Evolutionary conservation across 768 basidiomycete species (phyloP), one percentile per base, ranked within the genome.

Genomic region (Mrakia gelida): DNA sequence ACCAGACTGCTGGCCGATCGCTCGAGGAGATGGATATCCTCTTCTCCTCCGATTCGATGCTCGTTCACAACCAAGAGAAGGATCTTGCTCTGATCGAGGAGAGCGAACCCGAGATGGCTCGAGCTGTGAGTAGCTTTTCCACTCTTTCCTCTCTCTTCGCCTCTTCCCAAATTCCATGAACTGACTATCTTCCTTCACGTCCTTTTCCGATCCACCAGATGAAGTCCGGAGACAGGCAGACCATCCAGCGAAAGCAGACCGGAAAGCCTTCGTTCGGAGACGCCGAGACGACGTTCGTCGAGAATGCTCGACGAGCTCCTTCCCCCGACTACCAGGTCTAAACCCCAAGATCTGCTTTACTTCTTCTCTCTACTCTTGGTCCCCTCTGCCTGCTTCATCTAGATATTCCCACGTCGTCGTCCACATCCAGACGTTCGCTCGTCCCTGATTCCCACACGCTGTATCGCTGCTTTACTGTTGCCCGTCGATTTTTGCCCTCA

Each of bases 41-140:
- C 30, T 79, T 79, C 56, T 41, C 67, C 2, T 52, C 67, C 34
- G 67, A 56, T 23, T 71, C 78, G 6, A 71, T 80, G 56, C 41
- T 76, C 56, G 75, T 76, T 41, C 79, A 80, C 72, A 52, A 45
- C 0, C 79, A 80, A 30, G 75, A 80, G 71, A 38, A 54, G 30
- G 63, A 77, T 18, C 73, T 80, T n/a, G 26, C 21, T 0, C 23
- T 15, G 18, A 70, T 80, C 26, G 32, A 45, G 62, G 54, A 54
- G 23, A 26, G 71, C 52, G 79, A 80, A 63, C 79, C 79, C 18
- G 79, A 80, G 67, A 63, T 80, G 8, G 59, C 41, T 56, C 74
- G 71, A 74, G 78, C 73, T 38, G 71, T 71, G 6, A 23, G 75
- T 65, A 26, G 34, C 38, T 8, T 59, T 45, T 6, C 23, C 16